Evolutionary conservation across 2,329 filamentous ascomycete species (phyloP), one percentile per base, ranked within the genome.

Genomic region (Pestalotiopsis sp.): DNA sequence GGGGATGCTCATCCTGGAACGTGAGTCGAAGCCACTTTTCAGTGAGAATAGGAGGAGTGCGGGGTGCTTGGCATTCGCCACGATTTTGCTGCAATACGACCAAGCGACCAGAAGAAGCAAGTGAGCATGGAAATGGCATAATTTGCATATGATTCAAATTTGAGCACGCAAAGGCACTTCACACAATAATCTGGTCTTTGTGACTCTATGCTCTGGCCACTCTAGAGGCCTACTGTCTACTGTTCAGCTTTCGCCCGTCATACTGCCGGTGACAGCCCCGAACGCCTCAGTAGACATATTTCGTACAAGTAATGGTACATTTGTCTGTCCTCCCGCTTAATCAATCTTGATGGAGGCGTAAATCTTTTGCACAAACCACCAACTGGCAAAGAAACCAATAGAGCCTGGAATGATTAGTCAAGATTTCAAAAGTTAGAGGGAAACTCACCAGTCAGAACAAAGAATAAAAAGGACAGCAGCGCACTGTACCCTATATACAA

Each of bases 271-370:
- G 13, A 45, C n/a, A 52, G 45, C 9, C 45, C 45, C 45, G 9
- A n/a, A 52, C 45, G 45, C n/a, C 45, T 52, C 45, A 17, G 45
- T 52, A 20, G n/a, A n/a, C 45, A 52, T 52, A 52, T 20, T n/a
- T 52, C 45, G 45, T 52, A 52, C 45, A 52, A 52, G n/a, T 52
- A n/a, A 52, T 52, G 45, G 45, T 52, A 52, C 57, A 59, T 23
- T 52, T 52, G 23, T 13, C 5, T 6, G 14, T 20, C 17, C 45
- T 52, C 17, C 57, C n/a, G 23, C 27, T 23, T 84, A 99, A 79
- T 99, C 96, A 72, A 99, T 94, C 86, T 99, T 99, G 84, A 99
- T 97, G n/a, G 95, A 98, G 27, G 90, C 85, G 81, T 99, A 99
- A 71, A 99, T 99, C 80, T 93, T 95, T 74, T 93, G 90, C 66